Base-by-base conservation (phyloP, 2,329 filamentous ascomycete genomes). In the Blastomyces gilchristii region DNA sequence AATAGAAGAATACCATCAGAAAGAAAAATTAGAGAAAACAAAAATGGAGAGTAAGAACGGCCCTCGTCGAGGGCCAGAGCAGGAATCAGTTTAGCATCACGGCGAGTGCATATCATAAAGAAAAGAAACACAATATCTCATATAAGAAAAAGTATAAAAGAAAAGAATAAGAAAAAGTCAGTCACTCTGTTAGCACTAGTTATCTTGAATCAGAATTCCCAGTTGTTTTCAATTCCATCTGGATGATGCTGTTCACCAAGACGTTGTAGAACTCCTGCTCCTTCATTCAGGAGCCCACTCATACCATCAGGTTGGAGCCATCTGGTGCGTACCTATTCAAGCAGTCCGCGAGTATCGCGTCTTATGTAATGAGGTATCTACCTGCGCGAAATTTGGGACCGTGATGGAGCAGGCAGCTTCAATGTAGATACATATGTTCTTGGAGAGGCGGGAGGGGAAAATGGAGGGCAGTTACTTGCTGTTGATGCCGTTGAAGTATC, bases 251-350 rank as follows among this genome's bases (percentile, higher is more conserved):
- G 58, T 62, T 74, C 71, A 22, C 67, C 67, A 28, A 75, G 67
- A 59, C 71, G 69, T 62, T 66, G 68, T 60, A 75, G 64, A 14
- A 74, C 73, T 56, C 68, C 62, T 59, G 72, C 70, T 18, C 69
- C 73, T 65, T 75, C 71, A 61, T 72, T 73, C 67, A 75, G 67
- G n/a, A 74, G 67, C 8, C 73, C 73, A n/a, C 72, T 71, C 52
- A 72, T 65, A 47, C 68, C 63, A 49, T 65, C 65, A 53, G 63
- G 63, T 16, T 66, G 60, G 41, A 73, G 66, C 59, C 70, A 69
- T 41, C 67, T 65, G 18, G 67, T 60, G n/a, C 71, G 69, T 45
- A 74, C 64, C 45, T 68, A 69, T 56, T 71, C 70, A 14, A 75
- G 67, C n/a, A 75, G 62, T 22, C 70, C 68, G 47, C 66, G 64